A percentile compares a stretch with the other conserved stretches of the same genome.
Evolutionary conservation across 768 basidiomycete species (phyloP).

Genomic region (Lactarius indigo): DNA sequence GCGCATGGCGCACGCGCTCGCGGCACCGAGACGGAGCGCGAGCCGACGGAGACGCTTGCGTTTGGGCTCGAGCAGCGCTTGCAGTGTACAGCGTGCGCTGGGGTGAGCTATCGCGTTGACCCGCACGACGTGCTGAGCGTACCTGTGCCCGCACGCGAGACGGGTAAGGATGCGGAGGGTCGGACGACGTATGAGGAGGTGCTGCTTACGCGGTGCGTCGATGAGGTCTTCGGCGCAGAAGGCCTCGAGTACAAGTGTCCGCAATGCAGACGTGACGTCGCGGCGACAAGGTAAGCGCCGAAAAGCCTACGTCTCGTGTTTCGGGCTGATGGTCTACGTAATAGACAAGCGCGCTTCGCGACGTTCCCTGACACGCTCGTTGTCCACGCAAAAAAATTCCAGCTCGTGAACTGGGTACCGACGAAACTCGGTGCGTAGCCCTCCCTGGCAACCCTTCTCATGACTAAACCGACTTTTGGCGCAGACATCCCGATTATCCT

Average conservation of each 20-base stretch:
- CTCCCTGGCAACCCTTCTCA: not conserved
- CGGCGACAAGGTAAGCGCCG: constrained; percentile 63
- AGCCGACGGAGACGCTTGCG: constrained; percentile 73
- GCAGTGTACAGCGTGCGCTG: constrained; percentile 72
- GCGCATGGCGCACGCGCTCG: constrained; percentile 39
- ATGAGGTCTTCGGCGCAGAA: constrained; percentile 54
- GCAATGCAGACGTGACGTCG: constrained; percentile 60
- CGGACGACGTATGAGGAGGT: constrained; percentile 65
- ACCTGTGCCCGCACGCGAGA: constrained; percentile 66
- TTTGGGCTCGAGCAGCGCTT: constrained; percentile 87
- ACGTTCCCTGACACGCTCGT: constrained; percentile 88
- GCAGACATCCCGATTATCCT: constrained; percentile 83
- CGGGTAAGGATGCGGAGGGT: constrained; percentile 52
- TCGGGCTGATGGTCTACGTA: not conserved
- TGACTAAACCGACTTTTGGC: constrained; percentile 9
- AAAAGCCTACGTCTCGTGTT: not conserved
- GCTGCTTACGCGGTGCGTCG: constrained; percentile 56
- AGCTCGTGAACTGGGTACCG: constrained; percentile 95
- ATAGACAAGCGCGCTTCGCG: constrained; percentile 70
- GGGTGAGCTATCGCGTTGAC: constrained; percentile 82
- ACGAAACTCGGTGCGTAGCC: constrained; percentile 73
- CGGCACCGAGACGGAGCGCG: constrained; percentile 39
- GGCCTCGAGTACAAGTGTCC: constrained; percentile 80
- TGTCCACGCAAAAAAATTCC: constrained; percentile 90
- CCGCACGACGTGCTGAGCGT: constrained; percentile 74